Conservation (phyloP, 75 land plant species). For the Pseudotsuga menziesii region DNA sequence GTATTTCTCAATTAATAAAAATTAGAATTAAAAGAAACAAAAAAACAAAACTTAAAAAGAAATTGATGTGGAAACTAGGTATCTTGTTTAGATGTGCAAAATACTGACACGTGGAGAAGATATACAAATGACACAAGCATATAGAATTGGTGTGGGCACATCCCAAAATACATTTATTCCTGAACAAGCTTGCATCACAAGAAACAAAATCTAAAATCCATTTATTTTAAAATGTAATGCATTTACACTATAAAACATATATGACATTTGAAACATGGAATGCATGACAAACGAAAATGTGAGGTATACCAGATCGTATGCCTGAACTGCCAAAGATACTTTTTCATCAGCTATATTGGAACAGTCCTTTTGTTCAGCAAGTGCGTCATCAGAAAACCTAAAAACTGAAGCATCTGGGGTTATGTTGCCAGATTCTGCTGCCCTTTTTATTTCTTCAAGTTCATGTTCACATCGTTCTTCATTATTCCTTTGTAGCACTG, state of each 20-base stretch:
- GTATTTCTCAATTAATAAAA: too few species aligned
- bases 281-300: not conserved
- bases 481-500: conserved; percentile 44
- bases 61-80: too few species aligned
- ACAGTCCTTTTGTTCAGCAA: conserved; percentile 65
- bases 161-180: not conserved
- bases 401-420: conserved; percentile 49
- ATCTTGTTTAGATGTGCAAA: too few species aligned
- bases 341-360: conserved; percentile 85
- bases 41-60: too few species aligned
- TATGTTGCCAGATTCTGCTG: conserved; percentile 53
- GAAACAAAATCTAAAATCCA: not conserved
- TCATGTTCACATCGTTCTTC: conserved; percentile 76
- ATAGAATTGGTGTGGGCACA: not conserved
- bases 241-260: not conserved
- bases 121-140: not conserved
- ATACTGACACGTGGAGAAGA: not conserved
- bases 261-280: not conserved
- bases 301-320: conserved; percentile 77
- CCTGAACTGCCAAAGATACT: conserved; percentile 68
- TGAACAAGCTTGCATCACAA: not conserved
- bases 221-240: too few species aligned
- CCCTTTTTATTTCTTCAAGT: conserved; percentile 59
- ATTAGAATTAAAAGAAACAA: too few species aligned
- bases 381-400: conserved; percentile 67